These are phyloP conservation scores for Blastomyces silverae DNA, from an alignment of 2,329 filamentous ascomycete species.

Conservation along the genomic window DNA sequence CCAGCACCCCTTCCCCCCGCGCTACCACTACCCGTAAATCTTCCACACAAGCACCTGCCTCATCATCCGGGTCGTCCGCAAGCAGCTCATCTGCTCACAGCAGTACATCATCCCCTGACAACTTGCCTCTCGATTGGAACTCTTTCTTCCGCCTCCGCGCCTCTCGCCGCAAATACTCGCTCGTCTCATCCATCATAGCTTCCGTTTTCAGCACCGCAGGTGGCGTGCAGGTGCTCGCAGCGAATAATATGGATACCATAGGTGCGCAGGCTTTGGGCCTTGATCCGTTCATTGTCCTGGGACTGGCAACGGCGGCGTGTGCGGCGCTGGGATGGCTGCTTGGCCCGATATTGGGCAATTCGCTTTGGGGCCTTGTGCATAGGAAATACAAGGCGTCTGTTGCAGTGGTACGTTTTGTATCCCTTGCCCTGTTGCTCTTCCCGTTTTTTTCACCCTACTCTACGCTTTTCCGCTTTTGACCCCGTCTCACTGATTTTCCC, in stretches of 20 bases:
- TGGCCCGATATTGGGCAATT: conserved; percentile 74
- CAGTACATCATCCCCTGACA: conserved; percentile 6
- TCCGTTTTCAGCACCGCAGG: conserved; percentile 55
- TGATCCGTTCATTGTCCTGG: conserved; percentile 80
- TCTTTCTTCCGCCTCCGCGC: conserved; percentile 86
- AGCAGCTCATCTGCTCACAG: background rate
- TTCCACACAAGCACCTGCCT: conserved; percentile 11
- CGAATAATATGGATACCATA: conserved; percentile 60
- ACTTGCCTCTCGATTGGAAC: conserved; percentile 67
- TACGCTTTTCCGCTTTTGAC: background rate
- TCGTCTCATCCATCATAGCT: conserved; percentile 64
- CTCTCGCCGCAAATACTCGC: conserved; percentile 73
- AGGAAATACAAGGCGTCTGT: conserved; percentile 65
- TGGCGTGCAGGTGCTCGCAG: conserved; percentile 53
- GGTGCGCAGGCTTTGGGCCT: conserved; percentile 67
- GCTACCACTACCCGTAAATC: background rate
- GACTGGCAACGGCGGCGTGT: conserved; percentile 68
- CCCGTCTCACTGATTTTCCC: conserved; percentile 2
- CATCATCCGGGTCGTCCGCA: conserved; percentile 6
- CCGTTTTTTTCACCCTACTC: background rate
- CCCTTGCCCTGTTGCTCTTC: too few species aligned
- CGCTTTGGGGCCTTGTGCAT: conserved; percentile 70
- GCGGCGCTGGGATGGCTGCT: conserved; percentile 80
- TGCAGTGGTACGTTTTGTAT: conserved; percentile 49
- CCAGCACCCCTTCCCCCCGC: background rate